phyloP scores from a whole-genome alignment of 768 basidiomycete species.

The Infundibulicybe gibba region DNA sequence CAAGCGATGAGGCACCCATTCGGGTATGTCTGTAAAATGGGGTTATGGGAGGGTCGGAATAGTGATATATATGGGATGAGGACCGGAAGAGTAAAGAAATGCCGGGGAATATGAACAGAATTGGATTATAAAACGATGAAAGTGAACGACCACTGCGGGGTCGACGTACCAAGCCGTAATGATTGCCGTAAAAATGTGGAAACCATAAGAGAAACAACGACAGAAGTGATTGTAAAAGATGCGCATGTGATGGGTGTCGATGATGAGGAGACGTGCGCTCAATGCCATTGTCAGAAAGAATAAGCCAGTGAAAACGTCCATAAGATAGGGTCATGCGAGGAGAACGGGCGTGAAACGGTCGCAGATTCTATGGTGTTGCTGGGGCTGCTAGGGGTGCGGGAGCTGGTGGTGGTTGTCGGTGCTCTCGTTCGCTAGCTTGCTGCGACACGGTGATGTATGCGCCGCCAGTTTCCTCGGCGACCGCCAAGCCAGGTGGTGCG shows the following conservation, averaged over 20 bases:
- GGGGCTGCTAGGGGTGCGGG: conserved; percentile 11
- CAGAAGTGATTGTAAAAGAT: conserved; percentile 10
- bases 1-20: conserved; percentile 7
- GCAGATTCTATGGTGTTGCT: conserved; percentile 21
- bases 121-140: conserved; percentile 14
- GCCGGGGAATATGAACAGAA: conserved; percentile 18
- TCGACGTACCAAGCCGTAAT: conserved; percentile 19
- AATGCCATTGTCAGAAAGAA: conserved; percentile 17
- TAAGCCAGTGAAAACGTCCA: conserved; percentile 12
- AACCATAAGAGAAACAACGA: conserved; percentile 5
- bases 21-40: background rate
- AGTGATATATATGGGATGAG: conserved; percentile 13
- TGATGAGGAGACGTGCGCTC: conserved; percentile 13
- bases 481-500: conserved; percentile 66
- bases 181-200: conserved; percentile 13
- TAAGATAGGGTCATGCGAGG: conserved; percentile 17
- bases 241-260: conserved; percentile 12
- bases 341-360: conserved; percentile 9
- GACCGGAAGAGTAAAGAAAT: conserved; percentile 18
- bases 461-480: conserved; percentile 71
- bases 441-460: conserved; percentile 87
- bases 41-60: background rate
- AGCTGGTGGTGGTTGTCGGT: conserved; percentile 32
- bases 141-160: conserved; percentile 20
- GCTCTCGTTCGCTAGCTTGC: conserved; percentile 70